These are phyloP conservation scores for Aspergillus pseudoviridinutans DNA, from an alignment of 2,329 filamentous ascomycete genomes.

Conservation along the genomic window DNA sequence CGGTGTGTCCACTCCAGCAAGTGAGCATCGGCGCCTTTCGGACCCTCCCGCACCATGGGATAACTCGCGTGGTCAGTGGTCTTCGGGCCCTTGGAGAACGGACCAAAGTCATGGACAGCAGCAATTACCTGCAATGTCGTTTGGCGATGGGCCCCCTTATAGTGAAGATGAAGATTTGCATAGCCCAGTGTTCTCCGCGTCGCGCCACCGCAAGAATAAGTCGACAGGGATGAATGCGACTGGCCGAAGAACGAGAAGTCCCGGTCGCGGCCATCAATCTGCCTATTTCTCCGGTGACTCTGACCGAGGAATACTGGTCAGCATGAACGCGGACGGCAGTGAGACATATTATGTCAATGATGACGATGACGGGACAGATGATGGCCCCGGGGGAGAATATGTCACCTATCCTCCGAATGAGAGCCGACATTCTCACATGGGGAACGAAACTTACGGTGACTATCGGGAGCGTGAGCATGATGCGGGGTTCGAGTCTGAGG, in stretches of 20 bases:
- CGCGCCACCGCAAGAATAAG: constrained; percentile 81
- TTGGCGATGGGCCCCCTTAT: constrained; percentile 85
- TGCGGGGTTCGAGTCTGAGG: constrained; percentile 37
- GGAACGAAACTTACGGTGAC: constrained; percentile 38
- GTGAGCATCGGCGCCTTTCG: constrained; percentile 75
- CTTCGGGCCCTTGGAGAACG: constrained; percentile 45
- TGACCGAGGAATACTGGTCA: constrained; percentile 64
- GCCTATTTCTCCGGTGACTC: constrained; percentile 48
- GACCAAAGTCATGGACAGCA: constrained; percentile 58
- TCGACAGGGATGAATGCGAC: constrained; percentile 45
- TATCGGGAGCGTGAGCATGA: constrained; percentile 34
- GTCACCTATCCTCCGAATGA: constrained; percentile 71
- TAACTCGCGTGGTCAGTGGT: constrained; percentile 56
- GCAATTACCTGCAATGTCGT: constrained; percentile 76
- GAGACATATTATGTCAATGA: constrained; percentile 71
- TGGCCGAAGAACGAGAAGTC: constrained; percentile 45
- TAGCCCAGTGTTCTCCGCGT: constrained; percentile 79
- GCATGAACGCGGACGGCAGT: constrained; percentile 65
- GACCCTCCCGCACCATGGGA: constrained; percentile 74
- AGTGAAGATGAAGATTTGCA: constrained; percentile 94
- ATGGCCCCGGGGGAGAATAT: constrained; percentile 74
- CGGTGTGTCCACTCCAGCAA: constrained; percentile 77
- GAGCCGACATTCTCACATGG: constrained; percentile 52
- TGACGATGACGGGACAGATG: constrained; percentile 51
- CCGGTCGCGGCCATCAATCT: constrained; percentile 38